phyloP scores from a whole-genome alignment of 2,329 filamentous ascomycete species.

The Aspergillus puulaauensis region DNA sequence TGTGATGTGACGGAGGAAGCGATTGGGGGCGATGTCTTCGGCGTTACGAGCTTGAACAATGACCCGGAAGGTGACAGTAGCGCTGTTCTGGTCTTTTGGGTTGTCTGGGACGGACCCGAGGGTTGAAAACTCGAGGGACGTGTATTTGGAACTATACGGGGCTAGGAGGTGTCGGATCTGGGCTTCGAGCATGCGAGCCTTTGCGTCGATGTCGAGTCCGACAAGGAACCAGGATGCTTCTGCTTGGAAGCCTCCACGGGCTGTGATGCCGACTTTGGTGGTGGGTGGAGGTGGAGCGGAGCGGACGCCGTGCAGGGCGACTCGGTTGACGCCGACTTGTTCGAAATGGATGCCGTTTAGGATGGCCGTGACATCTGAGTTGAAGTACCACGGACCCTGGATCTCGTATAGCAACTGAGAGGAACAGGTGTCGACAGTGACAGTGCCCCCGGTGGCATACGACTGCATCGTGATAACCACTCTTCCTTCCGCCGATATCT shows the following conservation, averaged over 20 bases:
- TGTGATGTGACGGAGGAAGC: slow-evolving; percentile 37
- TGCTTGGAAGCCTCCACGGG: slow-evolving; percentile 48
- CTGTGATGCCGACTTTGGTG: slow-evolving; percentile 52
- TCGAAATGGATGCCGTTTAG: slow-evolving; percentile 54
- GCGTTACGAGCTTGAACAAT: slow-evolving; percentile 48
- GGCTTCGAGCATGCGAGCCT: slow-evolving; percentile 47
- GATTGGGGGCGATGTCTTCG: slow-evolving; percentile 31
- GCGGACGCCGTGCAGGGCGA: slow-evolving; percentile 49
- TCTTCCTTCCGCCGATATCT: slow-evolving; percentile 42
- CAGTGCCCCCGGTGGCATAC: slow-evolving; percentile 38
- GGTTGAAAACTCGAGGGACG: slow-evolving; percentile 29
- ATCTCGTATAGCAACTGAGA: slow-evolving; percentile 57
- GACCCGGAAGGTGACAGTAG: slow-evolving; percentile 43
- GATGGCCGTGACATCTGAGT: slow-evolving; percentile 57
- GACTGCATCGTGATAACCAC: slow-evolving; percentile 48
- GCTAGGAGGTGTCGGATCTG: slow-evolving; percentile 43
- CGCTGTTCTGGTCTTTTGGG: slow-evolving; percentile 42
- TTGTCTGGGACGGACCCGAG: slow-evolving; percentile 33
- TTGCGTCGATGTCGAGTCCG: slow-evolving; percentile 47
- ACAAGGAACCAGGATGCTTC: slow-evolving; percentile 47
- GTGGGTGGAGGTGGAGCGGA: slow-evolving; percentile 48
- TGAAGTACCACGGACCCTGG: slow-evolving; percentile 57
- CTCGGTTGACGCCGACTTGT: slow-evolving; percentile 50
- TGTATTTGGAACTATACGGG: slow-evolving; percentile 33
- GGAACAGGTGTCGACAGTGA: slow-evolving; percentile 52